phyloP scores from a whole-genome alignment of 495 filamentous ascomycete species.

The Mytilinidion resinicola region DNA sequence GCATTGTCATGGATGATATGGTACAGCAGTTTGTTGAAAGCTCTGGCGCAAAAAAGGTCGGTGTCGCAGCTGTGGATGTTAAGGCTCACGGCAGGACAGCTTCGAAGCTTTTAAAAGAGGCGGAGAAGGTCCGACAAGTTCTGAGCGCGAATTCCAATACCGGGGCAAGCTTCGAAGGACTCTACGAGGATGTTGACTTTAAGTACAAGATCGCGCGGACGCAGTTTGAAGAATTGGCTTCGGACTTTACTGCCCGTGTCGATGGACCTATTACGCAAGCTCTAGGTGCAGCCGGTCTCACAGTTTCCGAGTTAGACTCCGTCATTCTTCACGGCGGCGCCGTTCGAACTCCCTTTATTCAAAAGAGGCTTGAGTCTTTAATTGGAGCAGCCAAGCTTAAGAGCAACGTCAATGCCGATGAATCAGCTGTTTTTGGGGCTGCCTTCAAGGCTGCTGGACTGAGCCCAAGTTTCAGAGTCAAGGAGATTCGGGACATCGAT shows the following conservation, averaged over 20 bases:
- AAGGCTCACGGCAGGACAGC: conserved; percentile 74
- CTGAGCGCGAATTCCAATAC: conserved; percentile 90
- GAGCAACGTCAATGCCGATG: conserved; percentile 93
- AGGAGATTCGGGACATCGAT: conserved; percentile 82
- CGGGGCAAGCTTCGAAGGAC: conserved; percentile 69
- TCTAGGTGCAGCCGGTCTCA: conserved; percentile 63
- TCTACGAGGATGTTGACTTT: conserved; percentile 90
- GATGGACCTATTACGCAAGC: conserved; percentile 65
- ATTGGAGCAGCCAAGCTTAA: conserved; percentile 73
- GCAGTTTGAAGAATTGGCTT: conserved; percentile 76
- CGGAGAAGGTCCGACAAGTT: conserved; percentile 79
- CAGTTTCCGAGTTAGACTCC: conserved; percentile 73
- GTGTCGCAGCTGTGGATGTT: conserved; percentile 52
- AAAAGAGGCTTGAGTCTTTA: conserved; percentile 75
- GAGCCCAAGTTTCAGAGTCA: conserved; percentile 91
- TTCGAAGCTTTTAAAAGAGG: conserved; percentile 84
- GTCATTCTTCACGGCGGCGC: conserved; percentile 90
- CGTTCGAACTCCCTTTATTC: conserved; percentile 88
- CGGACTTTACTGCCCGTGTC: conserved; percentile 61
- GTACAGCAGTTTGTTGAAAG: conserved; percentile 66
- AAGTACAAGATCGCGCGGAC: conserved; percentile 79
- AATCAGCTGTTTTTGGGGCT: conserved; percentile 93
- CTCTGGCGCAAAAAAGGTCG: conserved; percentile 60
- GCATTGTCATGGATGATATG: conserved; percentile 83
- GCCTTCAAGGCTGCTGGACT: conserved; percentile 89